Evolutionary conservation across 768 basidiomycete genomes (phyloP).

Genomic region (Kwoniella mangroviensis): DNA sequence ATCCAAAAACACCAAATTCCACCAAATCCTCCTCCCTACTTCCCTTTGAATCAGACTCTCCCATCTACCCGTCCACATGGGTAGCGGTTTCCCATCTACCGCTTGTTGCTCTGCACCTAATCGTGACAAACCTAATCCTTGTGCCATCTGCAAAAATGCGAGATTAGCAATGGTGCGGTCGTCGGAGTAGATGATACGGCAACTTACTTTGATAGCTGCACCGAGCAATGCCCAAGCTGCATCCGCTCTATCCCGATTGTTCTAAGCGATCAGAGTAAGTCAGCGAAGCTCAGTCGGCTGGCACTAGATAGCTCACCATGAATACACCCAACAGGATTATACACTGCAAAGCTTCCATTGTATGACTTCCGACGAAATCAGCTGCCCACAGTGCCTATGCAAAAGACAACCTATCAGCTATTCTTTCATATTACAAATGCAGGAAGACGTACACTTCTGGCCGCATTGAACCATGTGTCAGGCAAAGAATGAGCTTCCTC

Average conservation of each 20-base stretch:
- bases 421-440: background rate
- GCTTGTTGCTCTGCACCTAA: conserved; percentile 56
- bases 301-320: conserved; percentile 42
- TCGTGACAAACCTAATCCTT: conserved; percentile 56
- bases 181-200: background rate
- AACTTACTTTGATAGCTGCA: conserved; percentile 55
- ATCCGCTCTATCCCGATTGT: conserved; percentile 58
- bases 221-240: conserved; percentile 58
- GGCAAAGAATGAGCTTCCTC: conserved; percentile 52
- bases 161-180: conserved; percentile 6
- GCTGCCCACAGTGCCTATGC: conserved; percentile 53
- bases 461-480: conserved; percentile 51
- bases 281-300: background rate
- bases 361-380: conserved; percentile 55
- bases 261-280: conserved; percentile 31
- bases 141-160: conserved; percentile 51
- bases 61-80: conserved; percentile 58
- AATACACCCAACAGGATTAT: conserved; percentile 54
- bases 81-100: conserved; percentile 42
- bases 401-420: background rate
- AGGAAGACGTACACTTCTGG: conserved; percentile 35
- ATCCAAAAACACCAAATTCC: conserved; percentile 58
- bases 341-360: conserved; percentile 54
- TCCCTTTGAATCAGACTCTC: conserved; percentile 57
- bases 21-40: conserved; percentile 57